A percentile compares a stretch with the other conserved stretches of the same genome.
These are phyloP conservation scores for Sphagnum contortum DNA, from an alignment of 225 moss, liverwort and hornwort species.

Conservation along the genomic window DNA sequence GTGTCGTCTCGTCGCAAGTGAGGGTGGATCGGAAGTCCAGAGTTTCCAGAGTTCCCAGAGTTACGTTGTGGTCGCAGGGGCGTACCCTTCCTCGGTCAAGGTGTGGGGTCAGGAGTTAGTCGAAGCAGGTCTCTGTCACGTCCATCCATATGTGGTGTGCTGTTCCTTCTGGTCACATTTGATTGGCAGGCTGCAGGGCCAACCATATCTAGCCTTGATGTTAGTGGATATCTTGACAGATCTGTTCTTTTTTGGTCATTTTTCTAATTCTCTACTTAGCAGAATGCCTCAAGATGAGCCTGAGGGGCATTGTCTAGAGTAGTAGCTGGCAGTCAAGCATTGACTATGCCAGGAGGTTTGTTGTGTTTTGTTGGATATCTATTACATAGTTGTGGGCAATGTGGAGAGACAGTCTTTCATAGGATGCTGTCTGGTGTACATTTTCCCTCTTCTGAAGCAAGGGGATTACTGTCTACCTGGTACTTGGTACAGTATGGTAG, in stretches of 20 bases:
- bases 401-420: conserved; percentile 16
- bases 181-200: conserved; percentile 69
- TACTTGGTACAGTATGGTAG: conserved; percentile 33
- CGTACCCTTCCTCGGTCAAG: conserved; percentile 68
- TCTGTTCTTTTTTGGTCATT: conserved; percentile 45
- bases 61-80: conserved; percentile 64
- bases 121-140: conserved; percentile 69
- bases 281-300: conserved; percentile 47
- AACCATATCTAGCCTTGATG: conserved; percentile 47
- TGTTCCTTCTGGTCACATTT: conserved; percentile 61
- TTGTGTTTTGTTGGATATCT: conserved; percentile 50
- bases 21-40: conserved; percentile 99
- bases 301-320: conserved; percentile 44
- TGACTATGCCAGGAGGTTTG: conserved; percentile 38
- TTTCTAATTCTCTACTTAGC: conserved; percentile 38
- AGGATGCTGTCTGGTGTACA: too few species aligned
- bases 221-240: conserved; percentile 42
- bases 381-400: conserved; percentile 35
- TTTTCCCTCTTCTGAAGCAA: conserved; percentile 32
- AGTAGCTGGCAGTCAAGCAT: conserved; percentile 33
- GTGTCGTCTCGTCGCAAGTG: conserved; percentile 99
- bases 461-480: conserved; percentile 45
- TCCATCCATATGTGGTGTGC: conserved; percentile 65
- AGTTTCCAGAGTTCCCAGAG: conserved; percentile 77
- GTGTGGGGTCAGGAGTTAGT: conserved; percentile 71